Conservation (phyloP, 352 stramenopile genomes). For the Pythium dissimile region DNA sequence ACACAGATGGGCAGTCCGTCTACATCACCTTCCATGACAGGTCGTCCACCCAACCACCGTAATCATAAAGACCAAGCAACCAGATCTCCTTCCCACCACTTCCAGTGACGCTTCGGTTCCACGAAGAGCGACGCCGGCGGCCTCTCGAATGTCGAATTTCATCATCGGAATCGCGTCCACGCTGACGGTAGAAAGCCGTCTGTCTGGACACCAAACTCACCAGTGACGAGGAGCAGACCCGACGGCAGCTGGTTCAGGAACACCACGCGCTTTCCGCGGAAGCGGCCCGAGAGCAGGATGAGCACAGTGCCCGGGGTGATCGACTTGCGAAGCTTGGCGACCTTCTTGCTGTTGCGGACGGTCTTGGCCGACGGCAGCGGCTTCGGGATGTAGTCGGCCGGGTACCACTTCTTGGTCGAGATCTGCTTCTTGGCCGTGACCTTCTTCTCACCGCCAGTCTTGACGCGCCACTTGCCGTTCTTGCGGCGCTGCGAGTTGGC, state of each 20-base stretch:
- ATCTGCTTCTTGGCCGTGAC: conserved; percentile 29
- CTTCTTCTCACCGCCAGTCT: conserved; percentile 30
- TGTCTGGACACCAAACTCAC: conserved; percentile 15
- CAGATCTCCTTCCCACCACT: background rate
- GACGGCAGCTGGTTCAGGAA: conserved; percentile 97
- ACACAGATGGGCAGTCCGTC: conserved; percentile 2
- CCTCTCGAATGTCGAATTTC: conserved; percentile 31
- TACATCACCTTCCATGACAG: conserved; percentile 1
- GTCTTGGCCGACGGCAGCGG: conserved; percentile 72
- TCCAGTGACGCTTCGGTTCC: conserved; percentile 1
- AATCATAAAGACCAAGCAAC: conserved; percentile 1
- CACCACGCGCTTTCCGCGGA: conserved; percentile 98
- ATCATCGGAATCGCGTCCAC: conserved; percentile 25
- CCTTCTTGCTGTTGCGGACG: conserved; percentile 79
- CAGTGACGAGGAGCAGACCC: conserved; percentile 94
- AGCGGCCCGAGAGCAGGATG: conserved; percentile 97
- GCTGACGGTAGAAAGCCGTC: background rate
- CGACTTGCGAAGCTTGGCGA: conserved; percentile 92
- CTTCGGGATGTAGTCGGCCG: conserved; percentile 75
- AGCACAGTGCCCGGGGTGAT: conserved; percentile 97
- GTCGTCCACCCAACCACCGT: background rate
- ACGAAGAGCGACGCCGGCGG: conserved; percentile 13
- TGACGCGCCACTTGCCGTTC: conserved; percentile 42
- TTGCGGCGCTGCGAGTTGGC: conserved; percentile 59
- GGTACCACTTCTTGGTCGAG: conserved; percentile 56